phyloP scores from a whole-genome alignment of 2,329 filamentous ascomycete genomes.

The Pyricularia grisea region DNA sequence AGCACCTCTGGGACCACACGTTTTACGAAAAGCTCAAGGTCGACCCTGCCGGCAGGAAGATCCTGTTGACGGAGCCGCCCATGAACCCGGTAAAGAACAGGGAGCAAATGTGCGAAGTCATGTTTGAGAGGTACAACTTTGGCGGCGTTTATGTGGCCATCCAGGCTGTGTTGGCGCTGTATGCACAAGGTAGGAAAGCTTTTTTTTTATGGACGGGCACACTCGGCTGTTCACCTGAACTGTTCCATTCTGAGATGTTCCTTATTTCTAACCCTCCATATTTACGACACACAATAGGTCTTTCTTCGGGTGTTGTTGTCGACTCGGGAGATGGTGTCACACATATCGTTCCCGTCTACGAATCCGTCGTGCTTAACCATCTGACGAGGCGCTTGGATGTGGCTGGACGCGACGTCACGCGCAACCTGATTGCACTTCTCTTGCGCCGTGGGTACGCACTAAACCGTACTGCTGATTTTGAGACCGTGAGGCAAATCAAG shows the following conservation, averaged over 20 bases:
- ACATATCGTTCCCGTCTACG: slow-evolving; percentile 97
- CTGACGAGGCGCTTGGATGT: slow-evolving; percentile 90
- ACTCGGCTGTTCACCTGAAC: not conserved
- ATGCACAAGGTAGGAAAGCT: slow-evolving; percentile 68
- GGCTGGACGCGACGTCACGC: slow-evolving; percentile 93
- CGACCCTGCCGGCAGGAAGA: slow-evolving; percentile 86
- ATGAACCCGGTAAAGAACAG: slow-evolving; percentile 97
- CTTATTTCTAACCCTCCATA: not conserved
- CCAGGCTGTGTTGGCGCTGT: slow-evolving; percentile 90
- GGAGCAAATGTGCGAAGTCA: slow-evolving; percentile 97
- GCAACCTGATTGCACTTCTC: slow-evolving; percentile 91
- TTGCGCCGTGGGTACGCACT: slow-evolving; percentile 90
- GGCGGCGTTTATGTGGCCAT: slow-evolving; percentile 97
- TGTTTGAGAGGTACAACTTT: slow-evolving; percentile 96
- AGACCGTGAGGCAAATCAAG: slow-evolving; percentile 98
- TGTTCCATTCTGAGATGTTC: not conserved
- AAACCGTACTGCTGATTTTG: slow-evolving; percentile 97
- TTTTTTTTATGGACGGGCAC: not conserved
- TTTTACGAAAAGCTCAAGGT: slow-evolving; percentile 96
- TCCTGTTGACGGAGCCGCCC: slow-evolving; percentile 80
- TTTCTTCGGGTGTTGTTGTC: slow-evolving; percentile 92
- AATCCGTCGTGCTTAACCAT: slow-evolving; percentile 95
- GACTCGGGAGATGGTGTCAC: slow-evolving; percentile 98
- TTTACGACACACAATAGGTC: slow-evolving; percentile 37
- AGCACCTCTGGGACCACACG: slow-evolving; percentile 98